Evolutionary conservation across 148 eudicot genomes (phyloP).

Genomic region (Arctostaphylos glauca): DNA sequence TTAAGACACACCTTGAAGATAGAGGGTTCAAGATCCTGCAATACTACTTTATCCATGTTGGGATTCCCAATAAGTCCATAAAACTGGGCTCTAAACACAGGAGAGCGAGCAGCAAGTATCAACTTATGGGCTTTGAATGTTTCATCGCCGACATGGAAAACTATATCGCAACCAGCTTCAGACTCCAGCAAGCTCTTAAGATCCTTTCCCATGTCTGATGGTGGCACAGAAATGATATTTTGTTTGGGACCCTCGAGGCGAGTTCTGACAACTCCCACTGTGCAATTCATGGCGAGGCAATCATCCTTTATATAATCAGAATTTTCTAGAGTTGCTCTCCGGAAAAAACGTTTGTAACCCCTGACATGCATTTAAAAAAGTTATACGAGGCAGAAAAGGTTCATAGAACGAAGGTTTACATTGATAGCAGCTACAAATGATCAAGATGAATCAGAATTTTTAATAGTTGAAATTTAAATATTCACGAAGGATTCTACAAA

Average conservation of each 20-base stretch:
- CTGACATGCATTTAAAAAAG: conserved; percentile 38
- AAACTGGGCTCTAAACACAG: conserved; percentile 90
- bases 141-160: conserved; percentile 72
- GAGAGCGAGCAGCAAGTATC: conserved; percentile 91
- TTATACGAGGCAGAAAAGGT: conserved; percentile 8
- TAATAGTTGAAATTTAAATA: not conserved
- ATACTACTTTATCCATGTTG: conserved; percentile 50
- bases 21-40: conserved; percentile 75
- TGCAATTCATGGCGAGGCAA: conserved; percentile 69
- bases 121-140: conserved; percentile 79
- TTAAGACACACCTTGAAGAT: conserved; percentile 59
- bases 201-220: conserved; percentile 70
- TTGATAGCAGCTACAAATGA: not conserved
- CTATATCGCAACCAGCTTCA: conserved; percentile 64
- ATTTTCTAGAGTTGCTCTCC: conserved; percentile 54
- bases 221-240: conserved; percentile 47
- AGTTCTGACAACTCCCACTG: conserved; percentile 81
- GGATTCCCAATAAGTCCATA: conserved; percentile 77
- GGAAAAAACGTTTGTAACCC: conserved; percentile 92
- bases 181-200: conserved; percentile 56
- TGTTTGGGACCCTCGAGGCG: conserved; percentile 79
- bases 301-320: conserved; percentile 75
- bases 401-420: not conserved
- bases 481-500: too few species aligned
- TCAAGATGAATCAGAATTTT: not conserved